A percentile compares a stretch with the other conserved stretches of the same genome.
Evolutionary conservation across 257 asterid genomes (phyloP).

Genomic region (Dorcoceras hygrometricum): DNA sequence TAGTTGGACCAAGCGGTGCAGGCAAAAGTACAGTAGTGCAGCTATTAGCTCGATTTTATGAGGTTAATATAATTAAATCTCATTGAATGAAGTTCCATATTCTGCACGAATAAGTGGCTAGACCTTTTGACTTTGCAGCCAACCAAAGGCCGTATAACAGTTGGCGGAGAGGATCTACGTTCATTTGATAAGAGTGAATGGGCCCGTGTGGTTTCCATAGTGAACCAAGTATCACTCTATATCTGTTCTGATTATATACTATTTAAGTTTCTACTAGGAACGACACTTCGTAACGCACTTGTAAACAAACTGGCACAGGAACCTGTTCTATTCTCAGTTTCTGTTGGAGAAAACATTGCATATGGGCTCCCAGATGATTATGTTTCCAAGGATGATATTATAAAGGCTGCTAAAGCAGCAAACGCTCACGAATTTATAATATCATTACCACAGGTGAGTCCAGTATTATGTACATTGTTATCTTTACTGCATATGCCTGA

Average conservation of each 20-base stretch:
- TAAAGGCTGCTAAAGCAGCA: conserved; percentile 98
- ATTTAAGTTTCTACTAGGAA: conserved; percentile 1
- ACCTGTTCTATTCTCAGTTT: conserved; percentile 88
- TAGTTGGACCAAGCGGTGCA: conserved; percentile 96
- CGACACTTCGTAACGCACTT: background rate
- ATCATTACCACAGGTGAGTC: conserved; percentile 81
- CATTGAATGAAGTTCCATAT: conserved; percentile 4
- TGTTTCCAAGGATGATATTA: conserved; percentile 83
- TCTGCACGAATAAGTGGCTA: background rate
- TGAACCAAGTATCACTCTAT: conserved; percentile 68
- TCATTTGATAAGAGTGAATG: conserved; percentile 91
- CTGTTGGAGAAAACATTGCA: conserved; percentile 95
- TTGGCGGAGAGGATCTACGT: conserved; percentile 95
- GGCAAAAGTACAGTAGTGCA: conserved; percentile 97
- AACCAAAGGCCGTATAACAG: conserved; percentile 81
- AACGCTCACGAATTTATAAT: conserved; percentile 95
- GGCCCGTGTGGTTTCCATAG: conserved; percentile 88
- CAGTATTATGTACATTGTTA: conserved; percentile 15
- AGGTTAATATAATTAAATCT: conserved; percentile 40
- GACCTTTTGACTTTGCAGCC: conserved; percentile 59
- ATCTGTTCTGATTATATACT: conserved; percentile 17
- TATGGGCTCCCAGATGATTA: conserved; percentile 92
- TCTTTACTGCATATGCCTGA: conserved; percentile 7
- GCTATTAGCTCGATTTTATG: conserved; percentile 91
- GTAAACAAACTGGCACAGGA: conserved; percentile 45